phyloP scores from a whole-genome alignment of 495 filamentous ascomycete genomes.

The Trichoderma virens region DNA sequence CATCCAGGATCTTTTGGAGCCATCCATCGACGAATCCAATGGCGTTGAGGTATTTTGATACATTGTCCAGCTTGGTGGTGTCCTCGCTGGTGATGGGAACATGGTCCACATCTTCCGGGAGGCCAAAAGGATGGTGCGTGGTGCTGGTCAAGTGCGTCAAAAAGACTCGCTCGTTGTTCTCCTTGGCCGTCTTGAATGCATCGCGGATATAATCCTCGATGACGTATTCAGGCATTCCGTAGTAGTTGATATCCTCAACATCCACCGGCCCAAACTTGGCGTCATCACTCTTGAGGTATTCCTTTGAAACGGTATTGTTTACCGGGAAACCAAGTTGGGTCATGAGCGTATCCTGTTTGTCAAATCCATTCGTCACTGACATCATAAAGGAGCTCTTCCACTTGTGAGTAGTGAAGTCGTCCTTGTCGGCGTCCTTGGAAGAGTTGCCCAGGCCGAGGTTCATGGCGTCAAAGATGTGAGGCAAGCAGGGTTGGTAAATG shows the following conservation, averaged over 20 bases:
- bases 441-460: slow-evolving; percentile 26
- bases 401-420: slow-evolving; percentile 1
- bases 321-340: slow-evolving; percentile 31
- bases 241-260: slow-evolving; percentile 35
- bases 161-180: slow-evolving; percentile 36
- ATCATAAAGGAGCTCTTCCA: slow-evolving; percentile 43
- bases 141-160: slow-evolving; percentile 40
- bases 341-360: slow-evolving; percentile 33
- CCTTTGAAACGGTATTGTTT: slow-evolving; percentile 27
- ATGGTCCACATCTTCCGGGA: slow-evolving; percentile 16
- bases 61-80: slow-evolving; percentile 15
- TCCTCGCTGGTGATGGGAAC: slow-evolving; percentile 20
- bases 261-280: slow-evolving; percentile 26
- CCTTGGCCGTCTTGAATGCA: slow-evolving; percentile 33
- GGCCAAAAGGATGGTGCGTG: slow-evolving; percentile 39
- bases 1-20: slow-evolving; percentile 32
- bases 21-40: slow-evolving; percentile 38
- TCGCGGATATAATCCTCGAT: slow-evolving; percentile 35
- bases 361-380: slow-evolving; percentile 39
- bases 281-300: slow-evolving; percentile 21
- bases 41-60: slow-evolving; percentile 39
- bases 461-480: slow-evolving; percentile 38
- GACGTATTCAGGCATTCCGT: slow-evolving; percentile 41
- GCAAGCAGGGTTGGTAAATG: slow-evolving; percentile 44
- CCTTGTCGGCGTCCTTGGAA: not conserved